Evolutionary conservation across 805 yeast species (phyloP).

Genomic region (Candida glaebosa): DNA sequence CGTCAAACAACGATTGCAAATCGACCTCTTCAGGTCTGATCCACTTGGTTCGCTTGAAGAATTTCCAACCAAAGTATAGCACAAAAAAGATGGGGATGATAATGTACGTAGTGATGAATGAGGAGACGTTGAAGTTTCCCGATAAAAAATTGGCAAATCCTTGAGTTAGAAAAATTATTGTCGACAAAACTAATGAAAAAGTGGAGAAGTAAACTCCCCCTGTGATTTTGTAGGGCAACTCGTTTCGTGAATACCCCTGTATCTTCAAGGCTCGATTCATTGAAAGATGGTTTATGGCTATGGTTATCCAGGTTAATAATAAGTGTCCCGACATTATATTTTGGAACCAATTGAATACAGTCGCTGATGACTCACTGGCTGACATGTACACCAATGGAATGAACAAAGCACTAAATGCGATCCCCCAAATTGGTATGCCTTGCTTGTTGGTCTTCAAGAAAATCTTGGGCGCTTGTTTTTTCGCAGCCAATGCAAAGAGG

Average conservation of each 20-base stretch:
- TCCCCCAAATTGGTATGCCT: conserved; percentile 31
- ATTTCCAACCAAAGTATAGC: conserved; percentile 32
- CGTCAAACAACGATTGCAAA: conserved; percentile 22
- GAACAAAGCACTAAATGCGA: conserved; percentile 21
- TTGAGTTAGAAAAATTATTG: conserved; percentile 29
- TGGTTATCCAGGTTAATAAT: conserved; percentile 28
- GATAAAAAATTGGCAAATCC: conserved; percentile 41
- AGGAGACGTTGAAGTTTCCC: conserved; percentile 32
- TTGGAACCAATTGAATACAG: conserved; percentile 35
- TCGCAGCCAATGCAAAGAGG: conserved; percentile 33
- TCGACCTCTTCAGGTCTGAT: conserved; percentile 28
- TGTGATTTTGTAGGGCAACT: conserved; percentile 27
- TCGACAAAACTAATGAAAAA: conserved; percentile 27
- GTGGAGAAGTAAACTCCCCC: conserved; percentile 36
- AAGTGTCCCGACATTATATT: conserved; percentile 25
- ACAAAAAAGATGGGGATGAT: conserved; percentile 39
- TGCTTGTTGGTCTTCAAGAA: conserved; percentile 27
- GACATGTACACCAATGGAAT: conserved; percentile 38
- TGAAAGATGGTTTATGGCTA: conserved; percentile 27
- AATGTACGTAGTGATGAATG: conserved; percentile 42
- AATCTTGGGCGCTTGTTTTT: conserved; percentile 35
- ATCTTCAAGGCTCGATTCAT: conserved; percentile 36
- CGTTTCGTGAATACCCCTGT: conserved; percentile 31
- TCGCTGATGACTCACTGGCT: conserved; percentile 18
- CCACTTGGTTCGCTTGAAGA: conserved; percentile 36